phyloP scores from a whole-genome alignment of 805 yeast species.

The Metschnikowia drakensbergensis region DNA sequence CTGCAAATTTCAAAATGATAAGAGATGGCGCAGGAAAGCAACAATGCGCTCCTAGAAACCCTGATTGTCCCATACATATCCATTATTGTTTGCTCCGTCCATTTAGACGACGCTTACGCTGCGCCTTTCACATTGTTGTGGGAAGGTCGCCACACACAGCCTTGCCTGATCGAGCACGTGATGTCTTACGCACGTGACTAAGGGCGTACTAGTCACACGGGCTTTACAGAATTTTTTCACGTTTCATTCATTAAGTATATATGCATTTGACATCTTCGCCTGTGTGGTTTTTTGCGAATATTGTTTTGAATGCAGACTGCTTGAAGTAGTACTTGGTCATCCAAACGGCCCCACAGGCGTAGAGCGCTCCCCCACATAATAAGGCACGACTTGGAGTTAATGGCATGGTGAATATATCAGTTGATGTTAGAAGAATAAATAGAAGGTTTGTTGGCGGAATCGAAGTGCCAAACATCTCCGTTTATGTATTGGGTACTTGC shows the following conservation, averaged over 20 bases:
- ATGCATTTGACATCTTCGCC: constrained; percentile 26
- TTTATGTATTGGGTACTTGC: too few species aligned
- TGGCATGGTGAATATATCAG: constrained; percentile 3
- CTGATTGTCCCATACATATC: too few species aligned
- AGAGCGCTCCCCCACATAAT: constrained; percentile 28
- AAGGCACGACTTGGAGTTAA: constrained; percentile 24
- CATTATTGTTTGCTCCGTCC: too few species aligned
- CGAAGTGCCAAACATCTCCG: background rate
- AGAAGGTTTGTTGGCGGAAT: background rate
- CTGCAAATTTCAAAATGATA: too few species aligned
- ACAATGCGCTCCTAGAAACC: too few species aligned
- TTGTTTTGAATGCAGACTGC: constrained; percentile 27
- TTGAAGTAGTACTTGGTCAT: constrained; percentile 33
- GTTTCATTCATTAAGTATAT: constrained; percentile 9
- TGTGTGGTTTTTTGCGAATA: constrained; percentile 26
- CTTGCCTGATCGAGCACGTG: too few species aligned
- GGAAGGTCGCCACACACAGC: too few species aligned
- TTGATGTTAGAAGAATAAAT: background rate
- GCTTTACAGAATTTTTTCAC: background rate
- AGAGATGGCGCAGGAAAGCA: too few species aligned
- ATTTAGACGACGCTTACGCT: too few species aligned
- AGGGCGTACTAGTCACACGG: too few species aligned
- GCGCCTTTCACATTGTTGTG: too few species aligned
- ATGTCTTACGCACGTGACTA: too few species aligned
- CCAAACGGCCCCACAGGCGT: constrained; percentile 30